Evolutionary conservation across 2,329 filamentous ascomycete genomes (phyloP).

Genomic region (Verticillium alfalfae): DNA sequence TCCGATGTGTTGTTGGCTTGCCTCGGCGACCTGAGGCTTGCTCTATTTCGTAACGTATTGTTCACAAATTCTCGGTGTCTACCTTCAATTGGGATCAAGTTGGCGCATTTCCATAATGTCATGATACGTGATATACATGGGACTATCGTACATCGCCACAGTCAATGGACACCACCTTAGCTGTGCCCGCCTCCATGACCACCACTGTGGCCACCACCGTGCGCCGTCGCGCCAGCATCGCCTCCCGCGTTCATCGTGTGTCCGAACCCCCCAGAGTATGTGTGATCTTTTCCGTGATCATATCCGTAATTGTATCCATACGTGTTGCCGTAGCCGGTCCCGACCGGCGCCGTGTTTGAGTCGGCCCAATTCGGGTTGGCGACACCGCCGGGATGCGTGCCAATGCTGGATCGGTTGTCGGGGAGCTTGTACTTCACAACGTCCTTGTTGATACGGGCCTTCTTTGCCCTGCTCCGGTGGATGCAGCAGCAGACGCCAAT

Average conservation of each 20-base stretch:
- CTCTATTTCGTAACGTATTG: no score
- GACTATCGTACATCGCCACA: no score
- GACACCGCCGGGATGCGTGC: background rate
- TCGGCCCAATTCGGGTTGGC: background rate
- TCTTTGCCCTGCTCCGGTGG: background rate
- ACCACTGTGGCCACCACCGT: conserved; percentile 24
- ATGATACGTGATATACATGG: no score
- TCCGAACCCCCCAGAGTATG: background rate
- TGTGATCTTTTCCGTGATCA: background rate
- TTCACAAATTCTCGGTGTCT: no score
- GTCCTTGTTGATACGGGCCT: background rate
- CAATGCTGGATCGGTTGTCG: background rate
- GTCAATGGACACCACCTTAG: no score
- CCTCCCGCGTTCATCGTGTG: background rate
- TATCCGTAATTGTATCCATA: background rate
- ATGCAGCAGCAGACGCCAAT: background rate
- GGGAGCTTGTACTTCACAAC: background rate
- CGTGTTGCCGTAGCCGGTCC: background rate
- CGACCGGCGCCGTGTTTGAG: background rate
- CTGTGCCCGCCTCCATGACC: conserved; percentile 10
- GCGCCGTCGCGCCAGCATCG: conserved; percentile 13
- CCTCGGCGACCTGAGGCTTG: no score
- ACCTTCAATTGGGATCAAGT: no score
- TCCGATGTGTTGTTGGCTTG: no score
- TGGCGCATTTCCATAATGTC: no score